These are phyloP conservation scores for Hymenoscyphus fructigenus DNA, from an alignment of 2,329 filamentous ascomycete genomes.

Conservation along the genomic window DNA sequence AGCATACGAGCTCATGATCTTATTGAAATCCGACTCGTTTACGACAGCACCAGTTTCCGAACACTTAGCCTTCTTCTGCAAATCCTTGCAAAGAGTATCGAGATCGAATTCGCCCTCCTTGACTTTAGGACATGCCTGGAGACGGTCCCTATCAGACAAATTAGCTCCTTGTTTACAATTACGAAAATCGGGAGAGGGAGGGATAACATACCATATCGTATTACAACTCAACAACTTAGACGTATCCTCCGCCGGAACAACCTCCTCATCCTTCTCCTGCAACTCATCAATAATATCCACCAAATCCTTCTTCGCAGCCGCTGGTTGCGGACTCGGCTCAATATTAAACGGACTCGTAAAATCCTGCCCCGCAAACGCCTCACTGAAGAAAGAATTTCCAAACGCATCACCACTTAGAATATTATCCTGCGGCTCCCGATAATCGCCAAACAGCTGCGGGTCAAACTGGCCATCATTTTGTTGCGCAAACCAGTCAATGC, in stretches of 20 bases:
- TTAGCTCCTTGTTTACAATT: slow-evolving; percentile 5
- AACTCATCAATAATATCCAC: slow-evolving; percentile 78
- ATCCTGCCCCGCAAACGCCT: slow-evolving; percentile 75
- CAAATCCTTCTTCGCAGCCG: slow-evolving; percentile 67
- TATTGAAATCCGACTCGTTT: slow-evolving; percentile 83
- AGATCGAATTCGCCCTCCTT: slow-evolving; percentile 91
- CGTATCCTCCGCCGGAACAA: slow-evolving; percentile 59
- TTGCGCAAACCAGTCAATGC: slow-evolving; percentile 71
- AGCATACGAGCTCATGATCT: slow-evolving; percentile 65
- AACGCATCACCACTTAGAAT: slow-evolving; percentile 65
- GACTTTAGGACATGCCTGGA: slow-evolving; percentile 84
- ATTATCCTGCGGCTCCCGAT: slow-evolving; percentile 85
- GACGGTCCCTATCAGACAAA: slow-evolving; percentile 68
- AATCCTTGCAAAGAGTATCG: slow-evolving; percentile 85
- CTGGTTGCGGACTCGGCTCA: slow-evolving; percentile 40
- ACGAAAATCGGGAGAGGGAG: no score
- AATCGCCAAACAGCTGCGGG: slow-evolving; percentile 86
- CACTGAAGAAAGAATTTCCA: slow-evolving; percentile 50
- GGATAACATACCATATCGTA: slow-evolving; percentile 85
- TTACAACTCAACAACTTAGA: slow-evolving; percentile 76
- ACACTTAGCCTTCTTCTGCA: slow-evolving; percentile 94
- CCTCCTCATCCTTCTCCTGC: slow-evolving; percentile 65
- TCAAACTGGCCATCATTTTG: slow-evolving; percentile 88
- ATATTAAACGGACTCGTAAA: slow-evolving; percentile 81
- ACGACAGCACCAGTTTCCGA: slow-evolving; percentile 89